A percentile compares a stretch with the other conserved stretches of the same genome.
phyloP scores from a whole-genome alignment of 306 rosid genomes.

The Fragaria ananassa region DNA sequence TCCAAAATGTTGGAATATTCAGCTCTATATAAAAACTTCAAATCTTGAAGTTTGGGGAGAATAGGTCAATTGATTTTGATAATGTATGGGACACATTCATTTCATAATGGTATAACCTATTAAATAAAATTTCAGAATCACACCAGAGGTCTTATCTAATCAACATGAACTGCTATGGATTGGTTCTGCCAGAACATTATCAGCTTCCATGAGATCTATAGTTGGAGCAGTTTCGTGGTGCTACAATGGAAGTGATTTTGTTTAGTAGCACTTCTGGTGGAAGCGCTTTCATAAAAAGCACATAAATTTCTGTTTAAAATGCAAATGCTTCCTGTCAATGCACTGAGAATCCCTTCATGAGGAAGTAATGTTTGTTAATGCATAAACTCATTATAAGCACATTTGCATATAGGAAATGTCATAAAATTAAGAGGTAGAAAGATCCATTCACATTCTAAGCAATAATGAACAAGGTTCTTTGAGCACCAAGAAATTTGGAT shows the following conservation, averaged over 20 bases:
- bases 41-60: not conserved
- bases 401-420: conserved; percentile 7
- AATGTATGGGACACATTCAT: not conserved
- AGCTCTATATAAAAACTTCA: not conserved
- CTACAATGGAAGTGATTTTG: not conserved
- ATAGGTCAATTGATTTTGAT: not conserved
- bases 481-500: conserved; percentile 1
- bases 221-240: not conserved
- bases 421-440: not conserved
- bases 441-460: conserved; percentile 8
- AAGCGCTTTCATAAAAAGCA: not conserved
- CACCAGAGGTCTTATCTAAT: not conserved
- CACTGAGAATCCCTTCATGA: not conserved
- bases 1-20: not conserved
- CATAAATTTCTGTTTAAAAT: not conserved
- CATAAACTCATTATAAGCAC: not conserved
- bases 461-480: not conserved
- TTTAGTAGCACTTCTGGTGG: not conserved
- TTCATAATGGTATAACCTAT: not conserved
- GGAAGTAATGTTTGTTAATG: not conserved
- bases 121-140: conserved; percentile 3
- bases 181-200: not conserved
- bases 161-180: not conserved
- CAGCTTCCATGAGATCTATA: not conserved
- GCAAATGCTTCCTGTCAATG: not conserved